Percentiles rank a stretch among this genome's conserved stretches.
Conservation (phyloP, 306 rosid species). For the Trifolium fragiferum region DNA sequence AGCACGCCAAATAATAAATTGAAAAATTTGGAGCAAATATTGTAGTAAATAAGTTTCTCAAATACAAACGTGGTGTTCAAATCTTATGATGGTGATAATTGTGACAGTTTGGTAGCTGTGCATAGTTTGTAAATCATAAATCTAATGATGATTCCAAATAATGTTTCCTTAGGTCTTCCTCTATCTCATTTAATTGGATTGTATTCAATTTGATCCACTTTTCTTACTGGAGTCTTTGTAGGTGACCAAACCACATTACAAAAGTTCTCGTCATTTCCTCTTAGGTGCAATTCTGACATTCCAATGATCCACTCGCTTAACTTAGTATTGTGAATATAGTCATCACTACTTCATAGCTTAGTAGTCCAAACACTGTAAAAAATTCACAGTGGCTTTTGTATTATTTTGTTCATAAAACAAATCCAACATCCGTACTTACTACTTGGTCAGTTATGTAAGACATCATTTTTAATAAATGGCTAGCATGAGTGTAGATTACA, state of each 20-base stretch:
- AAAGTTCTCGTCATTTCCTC: background rate
- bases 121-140: slow-evolving; percentile 1
- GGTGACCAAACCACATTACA: background rate
- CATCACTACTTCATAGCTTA: slow-evolving; percentile 9
- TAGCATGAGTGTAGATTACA: slow-evolving; percentile 16
- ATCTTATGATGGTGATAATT: background rate
- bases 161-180: background rate
- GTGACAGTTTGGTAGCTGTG: background rate
- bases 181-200: background rate
- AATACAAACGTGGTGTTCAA: background rate
- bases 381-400: slow-evolving; percentile 3
- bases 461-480: background rate
- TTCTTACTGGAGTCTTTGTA: background rate
- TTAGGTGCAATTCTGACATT: background rate
- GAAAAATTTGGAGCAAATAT: slow-evolving; percentile 8
- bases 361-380: background rate
- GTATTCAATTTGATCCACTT: slow-evolving; percentile 6
- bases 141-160: background rate
- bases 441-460: slow-evolving; percentile 7
- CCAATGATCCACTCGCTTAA: background rate
- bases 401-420: background rate
- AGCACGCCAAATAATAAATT: slow-evolving; percentile 6
- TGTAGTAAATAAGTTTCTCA: background rate
- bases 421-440: slow-evolving; percentile 5
- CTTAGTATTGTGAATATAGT: slow-evolving; percentile 8